Percentiles rank a stretch among this genome's conserved stretches.
Evolutionary conservation across 1,284 basidiomycete genomes (phyloP).

Genomic region (Inonotus hispidus): DNA sequence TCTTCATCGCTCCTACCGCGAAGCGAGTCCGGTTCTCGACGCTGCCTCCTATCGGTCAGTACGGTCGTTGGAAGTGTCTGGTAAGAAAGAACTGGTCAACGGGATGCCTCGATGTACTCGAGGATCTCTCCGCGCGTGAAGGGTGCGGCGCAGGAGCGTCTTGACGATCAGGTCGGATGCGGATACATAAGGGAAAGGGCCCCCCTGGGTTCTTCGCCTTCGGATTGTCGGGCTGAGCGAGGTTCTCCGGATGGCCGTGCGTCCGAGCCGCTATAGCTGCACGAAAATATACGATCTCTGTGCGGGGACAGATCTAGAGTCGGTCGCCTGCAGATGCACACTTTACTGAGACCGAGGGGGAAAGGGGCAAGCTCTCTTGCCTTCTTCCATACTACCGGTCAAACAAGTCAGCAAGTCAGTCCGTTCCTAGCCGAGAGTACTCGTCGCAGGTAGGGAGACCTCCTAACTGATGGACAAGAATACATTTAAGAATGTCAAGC

Average conservation of each 20-base stretch:
- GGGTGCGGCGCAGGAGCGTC: slow-evolving; percentile 19
- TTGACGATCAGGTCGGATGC: slow-evolving; percentile 34
- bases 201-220: slow-evolving; percentile 28
- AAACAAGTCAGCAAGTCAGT: no score
- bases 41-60: slow-evolving; percentile 54
- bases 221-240: slow-evolving; percentile 18
- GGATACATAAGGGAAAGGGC: slow-evolving; percentile 32
- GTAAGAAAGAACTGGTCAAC: slow-evolving; percentile 37
- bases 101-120: slow-evolving; percentile 29
- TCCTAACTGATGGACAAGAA: no score
- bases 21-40: slow-evolving; percentile 51
- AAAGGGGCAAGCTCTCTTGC: no score
- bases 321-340: slow-evolving; percentile 25
- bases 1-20: slow-evolving; percentile 40
- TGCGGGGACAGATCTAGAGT: slow-evolving; percentile 38
- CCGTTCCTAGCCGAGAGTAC: no score
- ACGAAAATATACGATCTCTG: slow-evolving; percentile 35
- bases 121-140: slow-evolving; percentile 22
- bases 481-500: no score
- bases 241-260: slow-evolving; percentile 29
- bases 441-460: no score
- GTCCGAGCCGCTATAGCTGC: slow-evolving; percentile 44
- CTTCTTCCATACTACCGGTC: neutral
- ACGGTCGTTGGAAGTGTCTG: slow-evolving; percentile 42
- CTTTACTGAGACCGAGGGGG: neutral